phyloP scores from a whole-genome alignment of 129 eudicot genomes.

The Tagetes erecta region DNA sequence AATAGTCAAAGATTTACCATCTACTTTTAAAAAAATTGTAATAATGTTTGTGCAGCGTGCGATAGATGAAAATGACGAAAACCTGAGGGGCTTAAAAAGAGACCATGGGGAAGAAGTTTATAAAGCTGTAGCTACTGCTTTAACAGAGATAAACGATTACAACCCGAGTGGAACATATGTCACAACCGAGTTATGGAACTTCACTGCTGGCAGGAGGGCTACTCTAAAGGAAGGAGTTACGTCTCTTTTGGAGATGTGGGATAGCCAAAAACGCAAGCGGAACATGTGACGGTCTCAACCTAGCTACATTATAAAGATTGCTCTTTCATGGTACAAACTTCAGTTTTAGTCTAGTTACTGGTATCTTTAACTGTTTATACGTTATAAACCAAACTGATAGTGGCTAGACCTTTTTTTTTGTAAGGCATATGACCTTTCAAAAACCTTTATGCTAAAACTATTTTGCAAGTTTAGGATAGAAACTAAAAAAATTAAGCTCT shows the following conservation, averaged over 20 bases:
- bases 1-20: neutral
- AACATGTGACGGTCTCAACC: neutral
- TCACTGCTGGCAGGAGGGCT: conserved; percentile 54
- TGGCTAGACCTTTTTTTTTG: conserved; percentile 4
- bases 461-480: neutral
- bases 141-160: conserved; percentile 70
- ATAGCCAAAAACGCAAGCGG: conserved; percentile 38
- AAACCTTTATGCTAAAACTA: neutral
- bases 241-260: conserved; percentile 52
- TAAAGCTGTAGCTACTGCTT: conserved; percentile 66
- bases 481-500: no score
- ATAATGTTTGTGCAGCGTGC: conserved; percentile 41
- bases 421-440: neutral
- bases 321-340: conserved; percentile 11
- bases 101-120: conserved; percentile 55
- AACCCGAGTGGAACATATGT: conserved; percentile 84
- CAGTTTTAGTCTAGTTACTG: conserved; percentile 20
- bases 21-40: neutral
- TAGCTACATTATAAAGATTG: neutral
- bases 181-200: conserved; percentile 73
- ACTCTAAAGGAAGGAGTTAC: conserved; percentile 64
- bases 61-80: conserved; percentile 61
- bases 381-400: conserved; percentile 12
- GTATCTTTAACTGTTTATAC: neutral
- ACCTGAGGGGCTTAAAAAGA: conserved; percentile 50